Conservation (phyloP, 192 early-diverging fungal species). For the Entomortierella beljakovae region DNA sequence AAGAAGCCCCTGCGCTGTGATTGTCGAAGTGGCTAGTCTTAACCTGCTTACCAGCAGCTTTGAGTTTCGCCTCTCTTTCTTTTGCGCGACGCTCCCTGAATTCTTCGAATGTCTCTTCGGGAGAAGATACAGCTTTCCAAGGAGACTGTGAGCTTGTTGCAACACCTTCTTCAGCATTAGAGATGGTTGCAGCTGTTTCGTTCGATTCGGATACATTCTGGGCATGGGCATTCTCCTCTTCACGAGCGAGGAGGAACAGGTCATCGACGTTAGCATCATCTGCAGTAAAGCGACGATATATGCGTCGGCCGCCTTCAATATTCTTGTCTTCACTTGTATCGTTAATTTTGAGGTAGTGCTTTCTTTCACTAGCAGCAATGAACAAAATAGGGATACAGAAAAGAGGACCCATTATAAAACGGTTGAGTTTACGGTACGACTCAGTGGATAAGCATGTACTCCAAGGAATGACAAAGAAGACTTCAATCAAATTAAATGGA, state of each 20-base stretch:
- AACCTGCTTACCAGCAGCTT: background rate
- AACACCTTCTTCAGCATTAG: conserved; percentile 26
- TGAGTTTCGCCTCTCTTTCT: conserved; percentile 29
- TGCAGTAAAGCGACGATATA: conserved; percentile 32
- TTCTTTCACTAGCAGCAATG: conserved; percentile 29
- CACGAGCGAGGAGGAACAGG: conserved; percentile 32
- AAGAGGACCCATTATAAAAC: conserved; percentile 22
- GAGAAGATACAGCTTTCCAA: conserved; percentile 3
- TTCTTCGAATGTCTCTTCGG: conserved; percentile 29
- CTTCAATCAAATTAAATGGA: conserved; percentile 56
- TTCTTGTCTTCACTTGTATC: conserved; percentile 22
- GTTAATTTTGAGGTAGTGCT: conserved; percentile 32
- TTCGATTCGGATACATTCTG: background rate
- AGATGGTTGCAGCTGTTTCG: conserved; percentile 10
- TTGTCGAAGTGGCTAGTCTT: too few relatives aligned
- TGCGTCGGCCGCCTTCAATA: conserved; percentile 30
- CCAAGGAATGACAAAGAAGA: conserved; percentile 53
- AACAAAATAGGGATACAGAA: conserved; percentile 30
- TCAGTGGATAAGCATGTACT: conserved; percentile 19
- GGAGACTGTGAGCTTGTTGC: background rate
- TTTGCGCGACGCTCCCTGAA: conserved; percentile 24
- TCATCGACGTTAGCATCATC: conserved; percentile 38
- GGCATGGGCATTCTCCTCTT: conserved; percentile 6
- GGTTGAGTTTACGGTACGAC: conserved; percentile 23
- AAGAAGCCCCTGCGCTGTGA: background rate